Percentiles rank a stretch among this genome's conserved stretches.
Evolutionary conservation across 768 basidiomycete species (phyloP).

Genomic region (Mycena haematopus): DNA sequence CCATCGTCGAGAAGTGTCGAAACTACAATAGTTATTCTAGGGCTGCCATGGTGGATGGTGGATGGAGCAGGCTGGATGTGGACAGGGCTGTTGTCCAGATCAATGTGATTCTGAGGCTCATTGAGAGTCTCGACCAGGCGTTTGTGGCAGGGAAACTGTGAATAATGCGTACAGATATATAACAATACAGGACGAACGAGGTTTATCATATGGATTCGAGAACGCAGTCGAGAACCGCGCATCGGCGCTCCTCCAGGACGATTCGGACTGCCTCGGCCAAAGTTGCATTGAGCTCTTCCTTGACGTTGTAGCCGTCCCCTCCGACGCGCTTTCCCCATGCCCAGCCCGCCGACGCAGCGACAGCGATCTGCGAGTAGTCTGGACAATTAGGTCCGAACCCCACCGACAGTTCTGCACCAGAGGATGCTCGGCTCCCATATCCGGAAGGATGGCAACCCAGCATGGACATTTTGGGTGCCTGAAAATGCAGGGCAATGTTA

Average conservation of each 20-base stretch:
- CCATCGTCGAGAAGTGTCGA: neutral
- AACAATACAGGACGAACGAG: neutral
- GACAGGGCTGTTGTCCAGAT: constrained; percentile 36
- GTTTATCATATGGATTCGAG: constrained; percentile 49
- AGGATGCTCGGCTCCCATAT: constrained; percentile 48
- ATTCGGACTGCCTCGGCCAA: constrained; percentile 58
- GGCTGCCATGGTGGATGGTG: constrained; percentile 39
- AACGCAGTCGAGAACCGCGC: constrained; percentile 71
- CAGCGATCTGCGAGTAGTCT: constrained; percentile 67
- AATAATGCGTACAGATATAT: neutral
- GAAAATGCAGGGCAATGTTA: neutral
- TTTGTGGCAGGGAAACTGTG: constrained; percentile 18
- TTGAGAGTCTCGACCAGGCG: constrained; percentile 33
- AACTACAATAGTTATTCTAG: neutral
- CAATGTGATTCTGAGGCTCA: constrained; percentile 36
- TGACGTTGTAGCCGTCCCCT: constrained; percentile 32
- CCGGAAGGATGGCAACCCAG: constrained; percentile 68
- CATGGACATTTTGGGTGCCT: constrained; percentile 71
- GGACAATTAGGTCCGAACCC: constrained; percentile 70
- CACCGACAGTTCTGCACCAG: constrained; percentile 59
- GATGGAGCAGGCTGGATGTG: constrained; percentile 39
- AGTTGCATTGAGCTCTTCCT: constrained; percentile 39
- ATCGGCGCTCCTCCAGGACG: constrained; percentile 63
- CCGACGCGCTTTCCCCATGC: constrained; percentile 56
- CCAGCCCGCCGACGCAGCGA: constrained; percentile 75